Base-by-base conservation (phyloP, 192 early-diverging fungal species). In the Backusella mclennaniae region DNA sequence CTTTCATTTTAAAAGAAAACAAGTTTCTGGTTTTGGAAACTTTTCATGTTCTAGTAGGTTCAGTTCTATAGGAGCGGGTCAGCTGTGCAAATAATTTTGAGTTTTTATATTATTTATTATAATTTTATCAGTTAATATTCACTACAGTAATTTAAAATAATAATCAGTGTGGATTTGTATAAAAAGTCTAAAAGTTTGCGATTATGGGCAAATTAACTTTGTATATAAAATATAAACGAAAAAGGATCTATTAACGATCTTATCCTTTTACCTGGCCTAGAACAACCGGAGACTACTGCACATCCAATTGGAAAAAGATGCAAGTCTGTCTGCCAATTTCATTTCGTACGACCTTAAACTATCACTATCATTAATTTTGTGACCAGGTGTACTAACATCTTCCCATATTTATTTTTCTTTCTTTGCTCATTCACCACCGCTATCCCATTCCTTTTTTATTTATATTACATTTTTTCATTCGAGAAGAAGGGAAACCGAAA, bases 321-420 rank as follows among this genome's bases (percentile, higher is more conserved):
- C 23, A 63, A 29, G 11, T 63, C 56, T 63, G 56, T 63, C 56
- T 63, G 56, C 56, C 23, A 63, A 63, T 63, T 63, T 29, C 56
- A 63, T 29, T 63, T 63, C 26, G 56, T 63, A 12, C 23, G 3
- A 63, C 56, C 23, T 29, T 26, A 63, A 53, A 63, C 56, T 31
- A 63, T 29, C 56, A 63, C 21, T 63, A 26, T 63, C 56, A 63
- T 63, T 63, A 63, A 63, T 63, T 63, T 63, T 63, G 56, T 63
- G 56, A 63, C n/a, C 56, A 63, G 23, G 29, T 29, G 23, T 29
- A 63, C 56, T 12, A 14, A 63, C 23, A 63, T 4, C 21, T 72
- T 46, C n/a, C 4, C 29, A 15, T 67, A 35, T 67, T 8, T 67
- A 31, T 67, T 35, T 29, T 67, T 67, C 31, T 35, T 17, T 17